Evolutionary conservation across 73 alveolate species (phyloP), one percentile per base, ranked within the genome.

Genomic region (Blepharisma stoltei): DNA sequence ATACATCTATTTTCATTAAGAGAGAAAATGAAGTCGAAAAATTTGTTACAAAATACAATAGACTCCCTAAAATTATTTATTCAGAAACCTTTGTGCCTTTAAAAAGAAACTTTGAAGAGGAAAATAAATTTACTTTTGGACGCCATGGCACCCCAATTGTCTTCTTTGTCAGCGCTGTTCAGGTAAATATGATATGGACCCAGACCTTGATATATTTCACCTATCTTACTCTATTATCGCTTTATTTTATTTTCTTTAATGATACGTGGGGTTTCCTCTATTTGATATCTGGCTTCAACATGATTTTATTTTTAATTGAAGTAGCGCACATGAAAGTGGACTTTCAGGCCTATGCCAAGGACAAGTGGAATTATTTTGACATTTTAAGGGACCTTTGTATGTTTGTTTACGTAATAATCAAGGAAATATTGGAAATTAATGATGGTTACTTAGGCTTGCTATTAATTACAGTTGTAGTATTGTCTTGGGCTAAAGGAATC

Each of bases 401-500:
- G 23, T 52, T 14, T 14, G 4, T 43, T 46, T 69, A 18, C 2
- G 14, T 38, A 7, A 18, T 69, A 9, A 38, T 44, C 21, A 43
- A 46, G n/a, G 76, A 69, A n/a, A 4, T 46, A 37, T n/a, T 60
- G 14, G 5, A 60, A 9, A 9, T 60, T 60, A 60, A 14, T 14
- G 45, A 23, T n/a, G 27, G 5, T 25, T 7, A 14, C 45, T 32
- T 32, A 3, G 45, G 27, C 27, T 7, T 44, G 37, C 41, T 44
- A 5, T n/a, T 44, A 2, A 20, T 53, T 44, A n/a, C 43, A 1
- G 55, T 69, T 7, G n/a, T 44, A 2, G n/a, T 69, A 0, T 11
- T 69, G 1, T 69, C 79, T 4, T 69, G 71, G 71, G 41, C 27
- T 23, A 69, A 53, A 46, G 79, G 79, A 44, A 44, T 69, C 14